These are phyloP conservation scores for Astrothelium macrocarpum DNA, from an alignment of 495 filamentous ascomycete genomes.

Conservation along the genomic window DNA sequence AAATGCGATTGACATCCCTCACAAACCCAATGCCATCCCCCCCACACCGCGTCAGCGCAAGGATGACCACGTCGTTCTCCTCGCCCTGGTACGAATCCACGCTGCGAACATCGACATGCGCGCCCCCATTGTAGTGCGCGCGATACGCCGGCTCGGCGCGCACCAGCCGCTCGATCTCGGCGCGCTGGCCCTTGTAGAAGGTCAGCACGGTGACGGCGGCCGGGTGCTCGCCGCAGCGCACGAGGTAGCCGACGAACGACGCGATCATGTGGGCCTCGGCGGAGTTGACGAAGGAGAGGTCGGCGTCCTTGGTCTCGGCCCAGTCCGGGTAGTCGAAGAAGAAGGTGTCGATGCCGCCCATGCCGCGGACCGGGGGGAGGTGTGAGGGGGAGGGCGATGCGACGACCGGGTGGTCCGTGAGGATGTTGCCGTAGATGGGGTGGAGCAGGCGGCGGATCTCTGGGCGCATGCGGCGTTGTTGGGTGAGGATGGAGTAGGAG, in stretches of 20 bases:
- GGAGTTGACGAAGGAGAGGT: conserved; percentile 62
- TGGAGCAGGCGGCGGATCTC: conserved; percentile 54
- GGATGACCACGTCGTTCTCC: conserved; percentile 77
- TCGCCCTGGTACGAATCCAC: conserved; percentile 94
- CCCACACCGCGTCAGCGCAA: conserved; percentile 78
- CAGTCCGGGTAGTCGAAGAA: conserved; percentile 68
- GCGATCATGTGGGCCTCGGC: conserved; percentile 72
- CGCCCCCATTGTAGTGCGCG: conserved; percentile 25
- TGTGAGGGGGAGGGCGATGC: conserved; percentile 27
- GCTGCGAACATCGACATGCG: conserved; percentile 59
- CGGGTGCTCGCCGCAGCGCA: conserved; percentile 50
- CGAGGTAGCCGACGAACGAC: conserved; percentile 60
- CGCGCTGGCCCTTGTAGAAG: conserved; percentile 79
- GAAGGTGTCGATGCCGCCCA: conserved; percentile 59
- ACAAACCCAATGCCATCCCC: conserved; percentile 56
- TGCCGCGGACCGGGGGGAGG: conserved; percentile 61
- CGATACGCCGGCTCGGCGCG: too few relatives aligned
- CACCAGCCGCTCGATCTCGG: conserved; percentile 44
- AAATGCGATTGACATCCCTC: conserved; percentile 64
- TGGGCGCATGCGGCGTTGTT: conserved; percentile 64
- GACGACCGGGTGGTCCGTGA: conserved; percentile 62
- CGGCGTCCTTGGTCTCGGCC: conserved; percentile 53
- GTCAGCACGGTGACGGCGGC: conserved; percentile 74
- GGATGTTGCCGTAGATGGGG: conserved; percentile 59
- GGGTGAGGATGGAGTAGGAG: conserved; percentile 47